phyloP scores from a whole-genome alignment of 1,284 basidiomycete species.

The Rhodotorula mucilaginosa region DNA sequence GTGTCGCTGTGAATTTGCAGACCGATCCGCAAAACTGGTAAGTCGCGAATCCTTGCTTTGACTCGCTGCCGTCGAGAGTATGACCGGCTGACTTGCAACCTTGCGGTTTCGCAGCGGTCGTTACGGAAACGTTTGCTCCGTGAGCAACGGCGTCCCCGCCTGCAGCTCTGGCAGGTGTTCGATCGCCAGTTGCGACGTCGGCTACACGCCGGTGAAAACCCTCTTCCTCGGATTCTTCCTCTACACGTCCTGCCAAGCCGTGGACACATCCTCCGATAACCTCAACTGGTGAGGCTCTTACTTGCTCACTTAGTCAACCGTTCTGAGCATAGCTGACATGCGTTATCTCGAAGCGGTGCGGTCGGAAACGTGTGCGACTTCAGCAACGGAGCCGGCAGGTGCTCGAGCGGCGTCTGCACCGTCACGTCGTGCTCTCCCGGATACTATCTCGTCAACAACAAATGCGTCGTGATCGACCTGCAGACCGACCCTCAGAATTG shows the following conservation, averaged over 20 bases:
- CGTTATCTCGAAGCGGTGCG: constrained; percentile 15
- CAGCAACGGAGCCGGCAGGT: constrained; percentile 21
- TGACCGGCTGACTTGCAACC: no score
- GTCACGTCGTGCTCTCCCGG: constrained; percentile 20
- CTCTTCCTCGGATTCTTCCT: neutral
- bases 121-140: constrained; percentile 19
- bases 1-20: neutral
- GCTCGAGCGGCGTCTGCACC: constrained; percentile 20
- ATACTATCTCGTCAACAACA: constrained; percentile 21
- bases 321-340: neutral
- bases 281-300: constrained; percentile 13
- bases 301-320: accelerated
- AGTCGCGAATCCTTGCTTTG: neutral
- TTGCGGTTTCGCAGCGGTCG: constrained; percentile 1
- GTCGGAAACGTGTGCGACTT: constrained; percentile 29
- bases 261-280: constrained; percentile 13
- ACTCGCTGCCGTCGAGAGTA: no score
- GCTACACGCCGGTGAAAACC: constrained; percentile 13
- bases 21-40: constrained; percentile 30
- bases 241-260: constrained; percentile 5
- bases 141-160: constrained; percentile 18
- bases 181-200: constrained; percentile 22
- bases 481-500: constrained; percentile 28
- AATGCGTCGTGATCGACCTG: constrained; percentile 28
- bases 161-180: constrained; percentile 16